Evolutionary conservation across 176 grass and related monocot species (phyloP), one percentile per base, ranked within the genome.

Genomic region (Carex pumila): DNA sequence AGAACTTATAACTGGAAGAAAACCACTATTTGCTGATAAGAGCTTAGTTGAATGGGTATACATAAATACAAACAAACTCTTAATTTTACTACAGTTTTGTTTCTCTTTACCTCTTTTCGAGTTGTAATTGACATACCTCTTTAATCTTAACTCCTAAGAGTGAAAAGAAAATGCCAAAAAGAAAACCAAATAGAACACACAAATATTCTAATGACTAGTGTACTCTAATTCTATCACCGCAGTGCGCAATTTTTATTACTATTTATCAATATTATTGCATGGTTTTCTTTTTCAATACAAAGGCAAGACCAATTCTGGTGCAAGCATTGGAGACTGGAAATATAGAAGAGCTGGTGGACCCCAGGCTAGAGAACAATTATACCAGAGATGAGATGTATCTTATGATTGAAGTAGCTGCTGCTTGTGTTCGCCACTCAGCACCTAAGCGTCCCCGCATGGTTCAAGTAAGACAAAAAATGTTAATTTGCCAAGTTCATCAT

Each of bases 21-120:
- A 85, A 71, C 90, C 94, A 17, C 90, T 97, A 25, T 87, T 94
- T 85, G 81, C 85, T 11, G 75, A 97, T n/a, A 87, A 94, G 84
- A 97, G 90, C 88, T 90, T 97, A 59, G 92, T 89, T n/a, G 92
- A 97, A 79, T 94, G 94, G 94, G 92, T 97, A 88, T 43, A 79
- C 4, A 68, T 32, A 30, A 30, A 82, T 4, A 59, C 37, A 81
- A 61, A 22, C 34, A 36, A 43, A 37, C n/a, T 62, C 4, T 76
- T 21, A 62, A 7, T 62, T 62, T 62, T 43, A 63, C 5, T 50
- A 25, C 2, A 45, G 0, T 54, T 54, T 55, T 55, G 21, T 55
- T 31, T 15, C 69, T 72, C 18, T 22, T 1, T 74, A 2, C 15
- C 11, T 52, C 19, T 43, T 45, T 52, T 19, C n/a, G 17, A 43